Base-by-base conservation (phyloP, 352 stramenopile species). In the Globisporangium cylindrosporum region DNA sequence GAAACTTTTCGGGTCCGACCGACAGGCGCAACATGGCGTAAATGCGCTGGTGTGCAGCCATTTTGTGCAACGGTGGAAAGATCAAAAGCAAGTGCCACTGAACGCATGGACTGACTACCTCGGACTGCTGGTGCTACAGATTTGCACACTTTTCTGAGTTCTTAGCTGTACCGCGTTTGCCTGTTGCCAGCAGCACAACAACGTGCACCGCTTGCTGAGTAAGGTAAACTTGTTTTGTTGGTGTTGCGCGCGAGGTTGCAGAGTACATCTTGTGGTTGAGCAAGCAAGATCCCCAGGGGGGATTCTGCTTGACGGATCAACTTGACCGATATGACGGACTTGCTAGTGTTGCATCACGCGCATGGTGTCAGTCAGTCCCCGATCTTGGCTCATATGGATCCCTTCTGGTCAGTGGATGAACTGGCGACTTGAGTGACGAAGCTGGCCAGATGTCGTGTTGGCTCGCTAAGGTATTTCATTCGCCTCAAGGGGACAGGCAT, bases 361-460 rank as follows among this genome's bases (percentile, higher is more conserved):
- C 55, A 29, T 46, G 29, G 43, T 22, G 43, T 24, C 55, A 48
- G 43, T 24, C 55, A 48, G 22, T 29, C 29, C 14, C 55, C 20
- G 53, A 58, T 27, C 41, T 41, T 59, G 53, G 18, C 43, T 41
- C 55, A 22, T 27, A 14, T 61, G 9, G 29, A 36, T 29, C n/a
- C 20, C 29, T 43, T 60, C 55, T 60, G 29, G 55, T 48, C 55
- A 61, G 55, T 22, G 55, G 18, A 36, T 8, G 20, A 9, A 48
- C 55, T 61, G 55, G 55, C 55, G 55, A 46, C 29, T 61, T 22
- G 55, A 61, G 29, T 61, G 55, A 48, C 55, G 55, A 34, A 34
- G 29, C 29, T 14, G 20, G 20, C 27, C 55, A 60, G 27, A 32
- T 60, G 38, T 15, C 14, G 12, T 46, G 51, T 14, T 46, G 38